Conservation (phyloP, 73 alveolate genomes). For the Symbiodinium natans region DNA sequence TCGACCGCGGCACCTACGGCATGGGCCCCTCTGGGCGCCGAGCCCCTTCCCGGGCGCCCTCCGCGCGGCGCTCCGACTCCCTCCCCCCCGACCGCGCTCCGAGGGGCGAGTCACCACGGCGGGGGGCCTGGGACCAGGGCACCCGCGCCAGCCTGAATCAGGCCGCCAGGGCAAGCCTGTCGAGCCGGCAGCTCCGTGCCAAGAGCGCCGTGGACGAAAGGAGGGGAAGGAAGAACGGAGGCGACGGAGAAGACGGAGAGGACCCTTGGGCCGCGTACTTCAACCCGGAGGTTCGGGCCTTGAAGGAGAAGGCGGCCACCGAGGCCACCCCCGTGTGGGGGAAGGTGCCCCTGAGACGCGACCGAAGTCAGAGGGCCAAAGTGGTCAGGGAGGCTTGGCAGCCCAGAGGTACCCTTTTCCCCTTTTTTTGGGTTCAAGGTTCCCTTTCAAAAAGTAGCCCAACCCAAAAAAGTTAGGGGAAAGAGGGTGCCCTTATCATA, state of each 20-base stretch:
- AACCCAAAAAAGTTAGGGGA: neutral
- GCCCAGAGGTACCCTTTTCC: no score
- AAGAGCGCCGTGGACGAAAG: neutral
- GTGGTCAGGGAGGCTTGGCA: neutral
- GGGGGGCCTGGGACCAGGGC: slow-evolving; percentile 58
- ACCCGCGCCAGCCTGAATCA: slow-evolving; percentile 21
- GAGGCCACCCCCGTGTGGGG: slow-evolving; percentile 20
- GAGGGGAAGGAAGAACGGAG: neutral
- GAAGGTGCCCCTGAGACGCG: neutral
- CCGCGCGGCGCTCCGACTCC: slow-evolving; percentile 27
- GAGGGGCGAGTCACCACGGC: neutral
- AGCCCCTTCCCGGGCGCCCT: slow-evolving; percentile 15
- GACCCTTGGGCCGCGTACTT: slow-evolving; percentile 81
- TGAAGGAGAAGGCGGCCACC: neutral
- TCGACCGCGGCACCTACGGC: slow-evolving; percentile 71
- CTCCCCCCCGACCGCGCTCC: slow-evolving; percentile 7
- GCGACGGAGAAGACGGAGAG: neutral
- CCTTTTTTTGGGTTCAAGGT: no score
- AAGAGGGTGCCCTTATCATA: neutral
- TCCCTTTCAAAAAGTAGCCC: no score
- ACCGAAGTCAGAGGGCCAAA: neutral
- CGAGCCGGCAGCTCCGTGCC: neutral
- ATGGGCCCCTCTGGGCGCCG: slow-evolving; percentile 93
- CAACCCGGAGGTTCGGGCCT: neutral
- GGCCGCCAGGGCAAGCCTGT: neutral